Conservation (phyloP, 2,329 filamentous ascomycete genomes). For the Fusarium kyushuense region DNA sequence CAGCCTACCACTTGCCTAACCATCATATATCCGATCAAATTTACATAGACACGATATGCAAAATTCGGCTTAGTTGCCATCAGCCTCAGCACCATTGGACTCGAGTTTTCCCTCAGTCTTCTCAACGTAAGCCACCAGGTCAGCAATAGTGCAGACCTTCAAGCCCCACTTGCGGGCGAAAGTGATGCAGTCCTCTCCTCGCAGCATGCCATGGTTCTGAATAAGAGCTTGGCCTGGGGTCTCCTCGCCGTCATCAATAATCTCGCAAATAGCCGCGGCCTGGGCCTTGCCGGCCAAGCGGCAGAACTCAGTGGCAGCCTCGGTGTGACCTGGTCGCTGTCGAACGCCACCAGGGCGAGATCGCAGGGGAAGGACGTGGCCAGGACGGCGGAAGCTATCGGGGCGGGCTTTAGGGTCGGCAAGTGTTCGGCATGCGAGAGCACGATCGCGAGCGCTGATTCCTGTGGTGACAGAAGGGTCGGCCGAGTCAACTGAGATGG, state of each 20-base stretch:
- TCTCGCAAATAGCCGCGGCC: slow-evolving; percentile 88
- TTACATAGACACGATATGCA: not conserved
- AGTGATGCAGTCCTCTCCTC: slow-evolving; percentile 85
- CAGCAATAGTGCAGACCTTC: slow-evolving; percentile 95
- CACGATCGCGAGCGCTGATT: slow-evolving; percentile 89
- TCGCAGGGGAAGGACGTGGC: slow-evolving; percentile 89
- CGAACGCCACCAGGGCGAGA: slow-evolving; percentile 84
- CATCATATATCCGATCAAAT: slow-evolving; percentile 2
- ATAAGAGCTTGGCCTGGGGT: slow-evolving; percentile 75
- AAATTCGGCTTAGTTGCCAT: slow-evolving; percentile 34
- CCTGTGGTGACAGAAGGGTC: slow-evolving; percentile 83
- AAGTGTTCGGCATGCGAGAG: slow-evolving; percentile 81
- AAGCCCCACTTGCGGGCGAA: slow-evolving; percentile 92
- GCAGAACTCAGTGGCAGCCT: slow-evolving; percentile 93
- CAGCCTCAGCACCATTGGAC: slow-evolving; percentile 51
- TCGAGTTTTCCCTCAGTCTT: slow-evolving; percentile 74
- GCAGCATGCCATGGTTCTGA: slow-evolving; percentile 85
- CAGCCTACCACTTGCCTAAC: slow-evolving; percentile 1
- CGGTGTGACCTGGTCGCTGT: slow-evolving; percentile 86
- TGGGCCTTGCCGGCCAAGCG: slow-evolving; percentile 80
- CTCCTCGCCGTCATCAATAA: slow-evolving; percentile 86
- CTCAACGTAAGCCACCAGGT: slow-evolving; percentile 83
- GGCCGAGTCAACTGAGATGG: slow-evolving; percentile 85
- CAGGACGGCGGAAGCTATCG: slow-evolving; percentile 80
- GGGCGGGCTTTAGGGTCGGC: slow-evolving; percentile 72